A percentile compares a stretch with the other conserved stretches of the same genome.
These are phyloP conservation scores for Ceratocystis cacaofunesta DNA, from an alignment of 2,329 filamentous ascomycete species.

Conservation along the genomic window DNA sequence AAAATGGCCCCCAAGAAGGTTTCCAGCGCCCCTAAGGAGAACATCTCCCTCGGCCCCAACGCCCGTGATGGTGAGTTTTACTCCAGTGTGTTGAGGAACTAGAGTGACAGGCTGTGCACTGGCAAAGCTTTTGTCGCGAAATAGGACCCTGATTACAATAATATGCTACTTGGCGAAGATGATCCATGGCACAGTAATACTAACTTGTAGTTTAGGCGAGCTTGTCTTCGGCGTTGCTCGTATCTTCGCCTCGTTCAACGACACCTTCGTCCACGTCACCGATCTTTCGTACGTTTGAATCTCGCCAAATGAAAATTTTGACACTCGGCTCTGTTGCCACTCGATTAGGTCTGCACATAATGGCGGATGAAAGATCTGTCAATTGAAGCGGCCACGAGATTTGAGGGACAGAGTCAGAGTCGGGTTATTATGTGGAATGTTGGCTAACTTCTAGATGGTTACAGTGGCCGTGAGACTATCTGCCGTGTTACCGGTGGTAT, in stretches of 20 bases:
- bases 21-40: slow-evolving; percentile 74
- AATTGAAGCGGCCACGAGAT: not conserved
- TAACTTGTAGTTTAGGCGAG: slow-evolving; percentile 47
- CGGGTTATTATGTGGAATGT: not conserved
- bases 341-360: not conserved
- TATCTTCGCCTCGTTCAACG: slow-evolving; percentile 93
- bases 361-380: not conserved
- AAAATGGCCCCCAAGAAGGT: slow-evolving; percentile 93
- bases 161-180: slow-evolving; percentile 15
- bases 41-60: slow-evolving; percentile 95
- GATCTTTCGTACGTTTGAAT: slow-evolving; percentile 67
- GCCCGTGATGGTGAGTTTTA: slow-evolving; percentile 70
- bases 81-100: not conserved
- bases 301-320: not conserved
- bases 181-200: slow-evolving; percentile 9
- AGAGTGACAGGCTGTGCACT: not conserved
- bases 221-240: slow-evolving; percentile 96
- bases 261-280: slow-evolving; percentile 96
- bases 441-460: slow-evolving; percentile 56
- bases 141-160: not conserved
- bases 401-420: not conserved
- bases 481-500: slow-evolving; percentile 99
- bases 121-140: not conserved
- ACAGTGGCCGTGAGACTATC: slow-evolving; percentile 98
- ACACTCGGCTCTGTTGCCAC: not conserved